phyloP scores from a whole-genome alignment of 2,329 filamentous ascomycete genomes.

The Epichloe glyceriae region DNA sequence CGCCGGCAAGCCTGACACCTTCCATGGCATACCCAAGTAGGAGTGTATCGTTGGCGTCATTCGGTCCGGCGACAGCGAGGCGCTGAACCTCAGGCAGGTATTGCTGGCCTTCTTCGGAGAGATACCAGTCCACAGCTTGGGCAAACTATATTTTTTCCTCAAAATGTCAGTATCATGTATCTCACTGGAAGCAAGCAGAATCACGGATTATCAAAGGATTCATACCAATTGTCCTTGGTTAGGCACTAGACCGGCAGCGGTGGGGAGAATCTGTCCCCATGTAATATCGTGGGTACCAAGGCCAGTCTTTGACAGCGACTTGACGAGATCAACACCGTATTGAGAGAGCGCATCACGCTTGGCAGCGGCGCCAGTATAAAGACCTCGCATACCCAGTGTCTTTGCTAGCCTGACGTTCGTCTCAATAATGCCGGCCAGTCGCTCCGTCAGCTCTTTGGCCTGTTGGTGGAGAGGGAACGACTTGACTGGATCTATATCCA shows the following conservation, averaged over 20 bases:
- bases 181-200: no score
- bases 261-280: constrained; percentile 58
- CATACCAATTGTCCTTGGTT: constrained; percentile 55
- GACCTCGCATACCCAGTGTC: constrained; percentile 22
- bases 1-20: constrained; percentile 54
- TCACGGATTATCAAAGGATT: no score
- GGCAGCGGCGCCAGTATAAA: constrained; percentile 35
- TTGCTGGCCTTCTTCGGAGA: constrained; percentile 40
- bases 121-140: constrained; percentile 60
- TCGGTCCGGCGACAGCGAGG: constrained; percentile 41
- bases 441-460: constrained; percentile 40
- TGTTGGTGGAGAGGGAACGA: constrained; percentile 50
- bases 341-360: constrained; percentile 44
- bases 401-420: constrained; percentile 48
- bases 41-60: constrained; percentile 45
- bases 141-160: constrained; percentile 39
- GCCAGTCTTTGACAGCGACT: constrained; percentile 50
- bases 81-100: constrained; percentile 49
- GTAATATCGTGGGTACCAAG: constrained; percentile 52
- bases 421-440: constrained; percentile 50
- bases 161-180: not conserved
- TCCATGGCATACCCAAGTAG: constrained; percentile 61
- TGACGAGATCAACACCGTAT: constrained; percentile 54
- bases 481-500: constrained; percentile 52
- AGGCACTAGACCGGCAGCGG: constrained; percentile 52